These are phyloP conservation scores for Microglena sp. DNA, from an alignment of 139 green algal species.

Conservation along the genomic window DNA sequence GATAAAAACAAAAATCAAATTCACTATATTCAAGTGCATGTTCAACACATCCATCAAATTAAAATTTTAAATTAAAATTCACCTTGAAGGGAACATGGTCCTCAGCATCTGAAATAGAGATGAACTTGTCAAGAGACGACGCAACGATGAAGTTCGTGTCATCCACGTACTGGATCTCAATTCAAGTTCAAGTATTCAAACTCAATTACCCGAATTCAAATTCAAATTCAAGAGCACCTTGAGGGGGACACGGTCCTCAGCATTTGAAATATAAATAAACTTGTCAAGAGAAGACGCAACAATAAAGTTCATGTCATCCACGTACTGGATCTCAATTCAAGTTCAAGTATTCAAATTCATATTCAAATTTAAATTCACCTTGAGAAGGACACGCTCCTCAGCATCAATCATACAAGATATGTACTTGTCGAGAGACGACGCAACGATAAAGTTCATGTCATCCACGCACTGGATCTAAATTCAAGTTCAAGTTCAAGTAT, in stretches of 20 bases:
- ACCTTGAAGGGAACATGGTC: constrained; percentile 27
- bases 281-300: constrained; percentile 44
- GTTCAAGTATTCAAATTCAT: no score
- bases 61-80: no score
- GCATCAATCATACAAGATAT: constrained; percentile 46
- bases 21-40: no score
- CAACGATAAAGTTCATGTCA: constrained; percentile 48
- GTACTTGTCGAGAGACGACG: constrained; percentile 39
- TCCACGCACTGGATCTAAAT: constrained; percentile 26
- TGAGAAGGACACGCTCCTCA: constrained; percentile 33
- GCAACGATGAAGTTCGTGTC: constrained; percentile 38
- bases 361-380: no score
- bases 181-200: no score
- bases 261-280: constrained; percentile 41
- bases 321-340: no score
- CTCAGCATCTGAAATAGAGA: constrained; percentile 39
- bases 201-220: no score
- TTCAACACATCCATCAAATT: no score
- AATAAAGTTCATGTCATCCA: constrained; percentile 50
- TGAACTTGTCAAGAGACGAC: constrained; percentile 33
- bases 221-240: constrained; percentile 28
- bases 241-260: constrained; percentile 29
- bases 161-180: not conserved
- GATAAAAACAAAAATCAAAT: no score
- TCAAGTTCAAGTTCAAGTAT: not conserved